These are phyloP conservation scores for Marasmius fiardii DNA, from an alignment of 1,284 basidiomycete genomes.

Conservation along the genomic window DNA sequence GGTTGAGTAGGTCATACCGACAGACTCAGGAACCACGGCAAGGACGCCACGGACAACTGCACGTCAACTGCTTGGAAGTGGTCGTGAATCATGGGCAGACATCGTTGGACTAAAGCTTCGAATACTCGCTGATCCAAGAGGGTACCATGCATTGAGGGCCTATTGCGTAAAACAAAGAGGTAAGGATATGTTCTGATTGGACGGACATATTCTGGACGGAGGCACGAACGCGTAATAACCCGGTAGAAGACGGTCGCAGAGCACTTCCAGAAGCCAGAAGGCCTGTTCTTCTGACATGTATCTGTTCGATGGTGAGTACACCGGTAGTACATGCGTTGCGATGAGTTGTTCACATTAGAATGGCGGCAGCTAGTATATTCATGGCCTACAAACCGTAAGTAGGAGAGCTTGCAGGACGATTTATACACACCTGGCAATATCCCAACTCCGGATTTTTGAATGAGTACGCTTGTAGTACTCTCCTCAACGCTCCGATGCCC, in stretches of 20 bases:
- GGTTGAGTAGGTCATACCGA: constrained; percentile 36
- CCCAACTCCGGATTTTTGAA: constrained; percentile 96
- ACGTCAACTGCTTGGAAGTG: constrained; percentile 93
- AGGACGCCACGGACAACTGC: constrained; percentile 93
- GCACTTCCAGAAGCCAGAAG: constrained; percentile 95
- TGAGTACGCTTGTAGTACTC: constrained; percentile 95
- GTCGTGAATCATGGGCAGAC: constrained; percentile 90
- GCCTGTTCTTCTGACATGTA: constrained; percentile 99
- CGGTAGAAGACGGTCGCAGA: constrained; percentile 92
- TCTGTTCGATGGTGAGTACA: constrained; percentile 38
- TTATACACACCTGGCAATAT: constrained; percentile 65
- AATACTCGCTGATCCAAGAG: constrained; percentile 98
- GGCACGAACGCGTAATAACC: constrained; percentile 91
- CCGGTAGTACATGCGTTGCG: neutral
- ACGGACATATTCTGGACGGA: constrained; percentile 3
- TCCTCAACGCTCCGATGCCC: constrained; percentile 80
- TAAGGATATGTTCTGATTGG: constrained; percentile 1
- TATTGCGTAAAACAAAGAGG: constrained; percentile 24
- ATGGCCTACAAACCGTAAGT: constrained; percentile 63
- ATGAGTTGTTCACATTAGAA: constrained; percentile 70
- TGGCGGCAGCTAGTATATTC: constrained; percentile 91
- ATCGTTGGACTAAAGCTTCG: constrained; percentile 91
- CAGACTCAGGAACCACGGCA: constrained; percentile 98
- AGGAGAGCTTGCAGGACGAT: neutral
- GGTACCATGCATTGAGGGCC: constrained; percentile 98